Conservation (phyloP, 352 stramenopile species). For the Pythium rhizo-oryzae region DNA sequence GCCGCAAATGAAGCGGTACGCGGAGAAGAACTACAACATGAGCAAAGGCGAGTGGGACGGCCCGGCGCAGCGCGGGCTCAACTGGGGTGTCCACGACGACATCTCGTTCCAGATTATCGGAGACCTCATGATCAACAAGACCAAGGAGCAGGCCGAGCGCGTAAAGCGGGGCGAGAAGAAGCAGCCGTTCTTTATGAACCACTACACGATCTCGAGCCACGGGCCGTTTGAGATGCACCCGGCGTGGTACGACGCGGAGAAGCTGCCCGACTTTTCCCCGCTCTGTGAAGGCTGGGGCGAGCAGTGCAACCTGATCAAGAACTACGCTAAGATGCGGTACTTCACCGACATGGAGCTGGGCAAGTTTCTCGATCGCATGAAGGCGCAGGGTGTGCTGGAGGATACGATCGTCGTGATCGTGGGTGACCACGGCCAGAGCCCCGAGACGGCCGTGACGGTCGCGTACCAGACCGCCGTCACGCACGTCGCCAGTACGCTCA, state of each 20-base stretch:
- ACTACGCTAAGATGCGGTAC: background rate
- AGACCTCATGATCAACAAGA: conserved; percentile 56
- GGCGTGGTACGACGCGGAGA: conserved; percentile 37
- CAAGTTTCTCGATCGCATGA: conserved; percentile 54
- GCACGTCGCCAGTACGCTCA: conserved; percentile 22
- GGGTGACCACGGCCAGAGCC: conserved; percentile 48
- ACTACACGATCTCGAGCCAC: conserved; percentile 68
- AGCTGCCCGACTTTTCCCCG: conserved; percentile 42
- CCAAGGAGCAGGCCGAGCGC: conserved; percentile 34
- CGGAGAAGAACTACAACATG: conserved; percentile 41
- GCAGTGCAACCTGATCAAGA: conserved; percentile 27
- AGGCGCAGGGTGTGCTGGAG: conserved; percentile 39
- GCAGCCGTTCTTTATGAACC: conserved; percentile 51
- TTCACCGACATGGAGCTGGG: conserved; percentile 39
- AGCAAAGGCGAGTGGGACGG: conserved; percentile 37
- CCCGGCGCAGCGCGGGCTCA: conserved; percentile 18
- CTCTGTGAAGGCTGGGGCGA: conserved; percentile 40
- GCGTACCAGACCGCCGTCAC: conserved; percentile 27
- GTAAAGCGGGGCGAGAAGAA: conserved; percentile 31
- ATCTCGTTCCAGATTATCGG: conserved; percentile 47
- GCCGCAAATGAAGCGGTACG: conserved; percentile 43
- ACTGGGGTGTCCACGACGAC: conserved; percentile 63
- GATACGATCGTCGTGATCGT: conserved; percentile 56
- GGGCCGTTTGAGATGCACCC: conserved; percentile 37
- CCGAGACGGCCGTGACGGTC: conserved; percentile 33